These are phyloP conservation scores for Helichrysum umbraculigerum DNA, from an alignment of 129 eudicot species.

Conservation along the genomic window DNA sequence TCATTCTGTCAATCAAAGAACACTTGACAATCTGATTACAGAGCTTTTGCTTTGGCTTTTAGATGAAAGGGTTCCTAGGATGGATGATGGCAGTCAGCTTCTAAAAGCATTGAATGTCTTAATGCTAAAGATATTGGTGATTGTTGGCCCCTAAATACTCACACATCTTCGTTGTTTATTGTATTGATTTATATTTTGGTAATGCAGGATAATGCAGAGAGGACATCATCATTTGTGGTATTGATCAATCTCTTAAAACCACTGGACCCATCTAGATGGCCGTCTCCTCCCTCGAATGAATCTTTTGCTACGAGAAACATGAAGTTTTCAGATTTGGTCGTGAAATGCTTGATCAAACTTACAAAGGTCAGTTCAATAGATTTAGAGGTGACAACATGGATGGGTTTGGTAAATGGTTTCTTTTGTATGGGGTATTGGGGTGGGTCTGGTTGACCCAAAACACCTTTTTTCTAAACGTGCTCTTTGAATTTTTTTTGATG, in stretches of 20 bases:
- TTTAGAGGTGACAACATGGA: neutral
- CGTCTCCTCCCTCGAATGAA: constrained; percentile 70
- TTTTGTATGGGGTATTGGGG: too few relatives aligned
- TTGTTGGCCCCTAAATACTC: neutral
- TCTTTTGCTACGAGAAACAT: constrained; percentile 68
- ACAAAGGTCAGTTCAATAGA: constrained; percentile 55
- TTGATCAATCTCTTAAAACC: constrained; percentile 82
- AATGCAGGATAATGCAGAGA: constrained; percentile 88
- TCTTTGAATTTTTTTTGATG: constrained; percentile 16
- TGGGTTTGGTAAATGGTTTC: neutral
- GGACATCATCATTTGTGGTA: constrained; percentile 91
- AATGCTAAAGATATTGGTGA: constrained; percentile 82
- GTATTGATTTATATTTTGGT: constrained; percentile 5
- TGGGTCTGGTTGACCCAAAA: neutral
- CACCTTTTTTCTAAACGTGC: neutral
- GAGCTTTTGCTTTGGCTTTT: constrained; percentile 99
- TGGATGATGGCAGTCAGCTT: constrained; percentile 99
- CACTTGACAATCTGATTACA: constrained; percentile 82
- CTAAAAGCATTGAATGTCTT: constrained; percentile 95
- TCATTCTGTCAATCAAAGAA: constrained; percentile 89
- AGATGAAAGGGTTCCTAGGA: constrained; percentile 96
- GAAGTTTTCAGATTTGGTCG: constrained; percentile 91
- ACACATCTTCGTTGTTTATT: neutral
- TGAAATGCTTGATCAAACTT: constrained; percentile 89
- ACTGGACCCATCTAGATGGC: constrained; percentile 92